Base-by-base conservation (phyloP, 208 protist genomes). In the Trypanosoma brucei region DNA sequence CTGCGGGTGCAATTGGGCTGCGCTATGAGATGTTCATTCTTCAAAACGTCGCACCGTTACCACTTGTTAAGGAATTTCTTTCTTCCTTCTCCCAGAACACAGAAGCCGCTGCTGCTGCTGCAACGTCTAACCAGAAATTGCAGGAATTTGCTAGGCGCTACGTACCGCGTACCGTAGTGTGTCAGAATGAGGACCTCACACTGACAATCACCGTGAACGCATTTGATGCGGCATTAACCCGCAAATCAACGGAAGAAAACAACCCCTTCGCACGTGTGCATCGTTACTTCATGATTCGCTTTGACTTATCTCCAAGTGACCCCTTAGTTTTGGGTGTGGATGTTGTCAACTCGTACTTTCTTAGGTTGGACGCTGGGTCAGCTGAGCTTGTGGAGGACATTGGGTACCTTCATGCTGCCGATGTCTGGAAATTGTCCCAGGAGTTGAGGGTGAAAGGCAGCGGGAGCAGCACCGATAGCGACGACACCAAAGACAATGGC, bases 331-430 rank as follows among this genome's bases (percentile, higher is more conserved):
- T 46, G 42, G 11, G 62, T 3, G 54, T 81, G 0, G 69, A 82
- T 38, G 60, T 93, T 3, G 83, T 90, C 38, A 88, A 93, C 48
- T 79, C 80, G 1, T 85, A 90, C 59, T 90, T 93, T 72, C 58
- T 74, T n/a, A 72, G 76, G 2, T 62, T 88, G 3, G 75, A 86
- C 65, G 65, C 86, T 39, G 65, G 66, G 31, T 63, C 72, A 33
- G 79, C 74, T 56, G 68, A 85, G 65, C 67, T 90, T 3, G 42
- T 86, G 36, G 83, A 90, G 53, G 76, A 88, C 48, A 75, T 86
- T 38, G 86, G 86, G 31, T 84, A 82, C 39, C 37, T 93, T 38
- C 73, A 85, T 62, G 76, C 72, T 34, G 39, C 68, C 30, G 78
- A 83, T 44, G 80, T 93, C 5, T 66, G 78, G 44, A 70, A 62